Evolutionary conservation across 768 basidiomycete species (phyloP), one percentile per base, ranked within the genome.

Genomic region (Mycena olivaceomarginata): DNA sequence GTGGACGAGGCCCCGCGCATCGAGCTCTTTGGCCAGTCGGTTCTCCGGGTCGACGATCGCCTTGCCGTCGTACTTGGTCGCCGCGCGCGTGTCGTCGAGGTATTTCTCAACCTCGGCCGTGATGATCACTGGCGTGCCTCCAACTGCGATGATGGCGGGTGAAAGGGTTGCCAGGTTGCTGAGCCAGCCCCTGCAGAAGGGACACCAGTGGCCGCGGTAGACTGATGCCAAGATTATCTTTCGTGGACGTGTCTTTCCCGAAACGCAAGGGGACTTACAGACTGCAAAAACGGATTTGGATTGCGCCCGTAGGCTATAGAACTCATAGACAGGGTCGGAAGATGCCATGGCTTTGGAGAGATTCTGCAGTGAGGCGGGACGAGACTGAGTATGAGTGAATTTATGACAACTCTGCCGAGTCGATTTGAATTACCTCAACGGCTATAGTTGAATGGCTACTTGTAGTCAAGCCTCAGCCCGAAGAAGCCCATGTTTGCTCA

Each of bases 91-190:
- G n/a, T n/a, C n/a, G n/a, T n/a, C n/a, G n/a, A n/a, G n/a, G n/a
- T n/a, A n/a, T n/a, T n/a, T n/a, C n/a, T n/a, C n/a, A n/a, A n/a
- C n/a, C n/a, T n/a, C n/a, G n/a, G n/a, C n/a, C n/a, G n/a, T n/a
- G n/a, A 66, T 66, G 43, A 66, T 66, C 64, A 66, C 64, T 66
- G 64, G 64, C 64, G 64, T 67, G 65, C 65, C 65, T 67, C 65
- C 65, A 67, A 46, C 46, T 25, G 65, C 65, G 65, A 67, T n/a
- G 65, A 67, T 67, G 48, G 65, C 65, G 65, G 65, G 65, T 51
- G 65, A 67, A 48, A 67, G 65, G 46, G 65, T 67, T 67, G 65
- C 65, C 25, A 67, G 46, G 46, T 46, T 67, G 65, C 65, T 67
- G 65, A 67, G 65, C 65, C 65, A 67, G 22, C 25, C 65, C 65